A percentile compares a stretch with the other conserved stretches of the same genome.
phyloP scores from a whole-genome alignment of 345 rosid genomes.

The Cardamine occulta region DNA sequence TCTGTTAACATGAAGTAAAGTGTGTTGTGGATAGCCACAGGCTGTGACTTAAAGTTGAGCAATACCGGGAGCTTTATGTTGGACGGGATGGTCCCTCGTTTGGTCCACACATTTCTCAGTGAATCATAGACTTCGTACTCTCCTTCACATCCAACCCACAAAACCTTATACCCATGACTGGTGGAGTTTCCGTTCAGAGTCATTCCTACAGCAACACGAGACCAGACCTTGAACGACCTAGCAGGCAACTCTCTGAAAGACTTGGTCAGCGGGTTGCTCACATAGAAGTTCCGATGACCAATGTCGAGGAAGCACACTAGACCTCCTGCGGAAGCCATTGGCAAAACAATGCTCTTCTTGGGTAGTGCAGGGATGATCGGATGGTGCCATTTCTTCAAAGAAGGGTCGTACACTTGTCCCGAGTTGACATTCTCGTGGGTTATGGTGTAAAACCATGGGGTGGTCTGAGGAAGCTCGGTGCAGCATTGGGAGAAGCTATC shows the following conservation, averaged over 20 bases:
- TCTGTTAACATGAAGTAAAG: slow-evolving; percentile 92
- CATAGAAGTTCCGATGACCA: slow-evolving; percentile 83
- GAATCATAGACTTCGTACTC: slow-evolving; percentile 96
- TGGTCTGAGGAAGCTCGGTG: slow-evolving; percentile 56
- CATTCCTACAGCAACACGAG: slow-evolving; percentile 94
- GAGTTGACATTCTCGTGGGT: slow-evolving; percentile 83
- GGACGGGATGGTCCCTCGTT: slow-evolving; percentile 77
- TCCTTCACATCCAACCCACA: slow-evolving; percentile 95
- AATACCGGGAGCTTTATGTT: slow-evolving; percentile 75
- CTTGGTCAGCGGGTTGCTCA: slow-evolving; percentile 87
- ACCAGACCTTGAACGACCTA: slow-evolving; percentile 89
- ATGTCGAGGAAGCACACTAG: slow-evolving; percentile 94
- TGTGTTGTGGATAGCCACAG: slow-evolving; percentile 62
- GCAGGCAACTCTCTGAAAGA: slow-evolving; percentile 88
- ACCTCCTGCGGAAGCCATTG: slow-evolving; percentile 96
- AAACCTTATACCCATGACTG: slow-evolving; percentile 70
- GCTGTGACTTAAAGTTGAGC: slow-evolving; percentile 88
- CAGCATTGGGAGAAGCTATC: slow-evolving; percentile 78
- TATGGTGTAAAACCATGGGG: slow-evolving; percentile 93
- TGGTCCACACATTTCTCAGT: slow-evolving; percentile 65
- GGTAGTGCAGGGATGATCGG: slow-evolving; percentile 72
- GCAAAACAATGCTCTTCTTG: slow-evolving; percentile 69
- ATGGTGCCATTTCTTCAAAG: slow-evolving; percentile 84
- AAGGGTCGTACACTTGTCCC: slow-evolving; percentile 91
- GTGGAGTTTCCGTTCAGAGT: slow-evolving; percentile 61